These are phyloP conservation scores for Ziziphus jujuba DNA, from an alignment of 306 rosid species.

Conservation along the genomic window DNA sequence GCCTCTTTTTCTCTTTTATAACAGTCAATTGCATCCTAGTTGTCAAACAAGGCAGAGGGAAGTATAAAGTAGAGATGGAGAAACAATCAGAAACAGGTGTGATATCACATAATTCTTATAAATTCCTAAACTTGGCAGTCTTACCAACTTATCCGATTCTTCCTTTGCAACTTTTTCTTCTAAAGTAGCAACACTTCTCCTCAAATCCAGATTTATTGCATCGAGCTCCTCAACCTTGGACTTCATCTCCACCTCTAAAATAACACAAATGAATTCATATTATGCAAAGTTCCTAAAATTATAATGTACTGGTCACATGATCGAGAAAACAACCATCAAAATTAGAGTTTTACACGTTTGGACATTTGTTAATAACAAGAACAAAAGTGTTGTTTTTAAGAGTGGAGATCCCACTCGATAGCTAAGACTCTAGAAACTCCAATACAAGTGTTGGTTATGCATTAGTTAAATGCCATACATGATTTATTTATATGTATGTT, in stretches of 20 bases:
- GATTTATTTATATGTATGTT: too few relatives aligned
- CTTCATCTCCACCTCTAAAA: conserved; percentile 69
- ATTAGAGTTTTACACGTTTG: not conserved
- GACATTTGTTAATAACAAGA: not conserved
- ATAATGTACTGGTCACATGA: conserved; percentile 1
- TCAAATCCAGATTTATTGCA: conserved; percentile 41
- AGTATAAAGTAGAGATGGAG: not conserved
- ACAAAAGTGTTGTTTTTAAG: not conserved
- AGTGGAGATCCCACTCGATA: not conserved
- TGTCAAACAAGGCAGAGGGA: conserved; percentile 15
- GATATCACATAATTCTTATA: conserved; percentile 20
- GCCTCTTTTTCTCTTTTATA: conserved; percentile 70
- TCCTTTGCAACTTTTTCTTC: conserved; percentile 62
- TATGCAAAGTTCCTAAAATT: conserved; percentile 1
- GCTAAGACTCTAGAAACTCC: too few relatives aligned
- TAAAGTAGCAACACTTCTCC: conserved; percentile 41
- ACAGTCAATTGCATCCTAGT: conserved; percentile 66
- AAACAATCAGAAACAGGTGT: conserved; percentile 8
- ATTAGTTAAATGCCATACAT: too few relatives aligned
- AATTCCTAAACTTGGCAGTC: conserved; percentile 15
- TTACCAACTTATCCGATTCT: conserved; percentile 76
- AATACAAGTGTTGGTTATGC: too few relatives aligned
- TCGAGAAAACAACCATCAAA: not conserved
- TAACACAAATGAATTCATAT: conserved; percentile 30
- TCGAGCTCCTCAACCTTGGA: conserved; percentile 50